phyloP scores from a whole-genome alignment of 2,329 filamentous ascomycete species.

The Metarhizium rileyi region DNA sequence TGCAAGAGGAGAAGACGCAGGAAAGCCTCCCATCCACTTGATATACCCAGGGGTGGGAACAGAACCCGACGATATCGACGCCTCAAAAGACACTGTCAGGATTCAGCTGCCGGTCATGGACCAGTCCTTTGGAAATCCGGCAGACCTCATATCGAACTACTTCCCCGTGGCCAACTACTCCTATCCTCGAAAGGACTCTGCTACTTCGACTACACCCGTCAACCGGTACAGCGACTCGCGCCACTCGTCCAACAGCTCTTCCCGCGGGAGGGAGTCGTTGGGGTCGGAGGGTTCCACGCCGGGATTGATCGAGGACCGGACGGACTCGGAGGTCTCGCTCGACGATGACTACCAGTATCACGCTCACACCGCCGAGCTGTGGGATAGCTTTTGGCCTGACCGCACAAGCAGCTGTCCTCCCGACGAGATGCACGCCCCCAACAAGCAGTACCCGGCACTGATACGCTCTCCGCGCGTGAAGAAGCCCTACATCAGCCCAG shows the following conservation, averaged over 20 bases:
- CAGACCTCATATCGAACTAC: constrained; percentile 29
- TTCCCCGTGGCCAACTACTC: constrained; percentile 32
- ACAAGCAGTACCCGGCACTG: constrained; percentile 22
- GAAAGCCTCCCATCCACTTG: not conserved
- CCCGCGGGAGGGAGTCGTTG: constrained; percentile 17
- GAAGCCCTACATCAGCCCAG: not conserved
- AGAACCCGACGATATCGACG: not conserved
- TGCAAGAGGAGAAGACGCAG: not conserved
- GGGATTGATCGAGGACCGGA: constrained; percentile 39
- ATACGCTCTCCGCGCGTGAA: constrained; percentile 19
- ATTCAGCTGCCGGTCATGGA: constrained; percentile 23
- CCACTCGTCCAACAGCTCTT: constrained; percentile 4
- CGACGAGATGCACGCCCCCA: constrained; percentile 10
- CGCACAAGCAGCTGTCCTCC: not conserved
- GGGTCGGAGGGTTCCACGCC: constrained; percentile 37
- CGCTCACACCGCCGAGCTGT: constrained; percentile 33
- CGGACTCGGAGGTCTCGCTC: constrained; percentile 39
- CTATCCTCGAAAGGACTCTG: constrained; percentile 23
- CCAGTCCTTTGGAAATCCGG: constrained; percentile 22
- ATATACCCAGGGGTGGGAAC: no score
- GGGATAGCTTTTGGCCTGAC: constrained; percentile 40
- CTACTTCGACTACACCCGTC: constrained; percentile 5
- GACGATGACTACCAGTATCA: constrained; percentile 43
- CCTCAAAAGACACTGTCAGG: not conserved
- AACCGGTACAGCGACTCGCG: not conserved